Percentiles rank a stretch among this genome's conserved stretches.
These are phyloP conservation scores for Claviceps cyperi DNA, from an alignment of 2,329 filamentous ascomycete genomes.

Conservation along the genomic window DNA sequence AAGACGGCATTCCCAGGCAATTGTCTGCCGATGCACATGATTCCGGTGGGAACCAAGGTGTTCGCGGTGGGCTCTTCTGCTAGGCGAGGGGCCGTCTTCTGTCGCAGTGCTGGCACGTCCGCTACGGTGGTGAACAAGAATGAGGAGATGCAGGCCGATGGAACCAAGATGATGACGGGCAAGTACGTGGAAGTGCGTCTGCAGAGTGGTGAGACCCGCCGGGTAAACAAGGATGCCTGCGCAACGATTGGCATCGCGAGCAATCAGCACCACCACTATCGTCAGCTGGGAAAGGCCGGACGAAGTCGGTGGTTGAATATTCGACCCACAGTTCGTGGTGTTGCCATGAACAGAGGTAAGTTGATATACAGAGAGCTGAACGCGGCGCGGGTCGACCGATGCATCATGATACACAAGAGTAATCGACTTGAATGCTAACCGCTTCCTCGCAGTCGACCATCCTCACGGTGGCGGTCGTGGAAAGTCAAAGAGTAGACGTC, in stretches of 20 bases:
- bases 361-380: not conserved
- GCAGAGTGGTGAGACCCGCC: constrained; percentile 84
- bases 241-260: constrained; percentile 90
- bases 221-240: constrained; percentile 81
- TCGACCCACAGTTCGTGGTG: constrained; percentile 85
- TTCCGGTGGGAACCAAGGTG: constrained; percentile 84
- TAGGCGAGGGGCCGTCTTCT: constrained; percentile 72
- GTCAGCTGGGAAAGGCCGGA: constrained; percentile 87
- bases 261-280: constrained; percentile 83
- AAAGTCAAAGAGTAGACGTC: constrained; percentile 96
- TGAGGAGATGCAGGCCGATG: constrained; percentile 50
- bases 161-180: constrained; percentile 48
- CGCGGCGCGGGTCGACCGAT: not conserved
- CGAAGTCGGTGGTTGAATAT: constrained; percentile 88
- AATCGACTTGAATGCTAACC: not conserved
- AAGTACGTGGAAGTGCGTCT: constrained; percentile 73
- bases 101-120: constrained; percentile 85
- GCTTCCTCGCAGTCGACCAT: constrained; percentile 56
- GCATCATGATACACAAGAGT: no score
- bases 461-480: constrained; percentile 97
- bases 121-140: constrained; percentile 83
- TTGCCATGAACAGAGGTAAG: constrained; percentile 93
- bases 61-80: constrained; percentile 74
- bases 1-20: constrained; percentile 92
- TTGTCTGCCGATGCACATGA: constrained; percentile 88